phyloP scores from a whole-genome alignment of 176 grass and related monocot species.

The Oropetium thomaeum region DNA sequence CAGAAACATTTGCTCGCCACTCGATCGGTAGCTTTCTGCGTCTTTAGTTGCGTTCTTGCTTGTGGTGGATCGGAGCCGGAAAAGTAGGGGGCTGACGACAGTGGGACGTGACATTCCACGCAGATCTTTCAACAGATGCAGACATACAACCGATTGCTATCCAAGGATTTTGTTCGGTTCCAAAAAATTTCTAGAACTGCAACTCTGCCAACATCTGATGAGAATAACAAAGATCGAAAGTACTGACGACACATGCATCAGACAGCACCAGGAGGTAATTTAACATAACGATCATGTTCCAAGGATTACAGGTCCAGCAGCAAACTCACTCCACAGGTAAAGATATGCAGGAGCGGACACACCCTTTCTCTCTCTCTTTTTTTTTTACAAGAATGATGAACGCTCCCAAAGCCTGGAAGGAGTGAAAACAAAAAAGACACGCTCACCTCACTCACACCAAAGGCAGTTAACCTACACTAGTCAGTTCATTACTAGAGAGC shows the following conservation, averaged over 20 bases:
- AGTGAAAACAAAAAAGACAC: conserved; percentile 16
- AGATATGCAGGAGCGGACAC: conserved; percentile 39
- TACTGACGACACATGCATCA: background rate
- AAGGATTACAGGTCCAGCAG: conserved; percentile 34
- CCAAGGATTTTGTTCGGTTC: background rate
- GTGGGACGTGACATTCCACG: background rate
- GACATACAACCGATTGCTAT: conserved; percentile 2
- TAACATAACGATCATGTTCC: conserved; percentile 31
- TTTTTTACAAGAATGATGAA: conserved; percentile 50
- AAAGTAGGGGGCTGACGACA: conserved; percentile 30
- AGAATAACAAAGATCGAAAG: background rate
- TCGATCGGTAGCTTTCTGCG: background rate
- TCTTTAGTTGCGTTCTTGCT: background rate
- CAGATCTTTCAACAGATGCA: conserved; percentile 36
- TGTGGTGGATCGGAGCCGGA: conserved; percentile 31
- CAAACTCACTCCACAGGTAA: conserved; percentile 36
- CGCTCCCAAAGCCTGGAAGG: conserved; percentile 36
- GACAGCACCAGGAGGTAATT: conserved; percentile 16
- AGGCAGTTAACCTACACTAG: conserved; percentile 41
- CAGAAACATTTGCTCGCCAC: background rate
- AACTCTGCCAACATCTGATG: background rate
- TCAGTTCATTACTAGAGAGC: conserved; percentile 49
- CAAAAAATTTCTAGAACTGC: background rate
- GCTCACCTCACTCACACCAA: conserved; percentile 5
- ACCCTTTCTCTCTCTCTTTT: conserved; percentile 45